These are phyloP conservation scores for Penicillium maclennaniae DNA, from an alignment of 495 filamentous ascomycete genomes.

Conservation along the genomic window DNA sequence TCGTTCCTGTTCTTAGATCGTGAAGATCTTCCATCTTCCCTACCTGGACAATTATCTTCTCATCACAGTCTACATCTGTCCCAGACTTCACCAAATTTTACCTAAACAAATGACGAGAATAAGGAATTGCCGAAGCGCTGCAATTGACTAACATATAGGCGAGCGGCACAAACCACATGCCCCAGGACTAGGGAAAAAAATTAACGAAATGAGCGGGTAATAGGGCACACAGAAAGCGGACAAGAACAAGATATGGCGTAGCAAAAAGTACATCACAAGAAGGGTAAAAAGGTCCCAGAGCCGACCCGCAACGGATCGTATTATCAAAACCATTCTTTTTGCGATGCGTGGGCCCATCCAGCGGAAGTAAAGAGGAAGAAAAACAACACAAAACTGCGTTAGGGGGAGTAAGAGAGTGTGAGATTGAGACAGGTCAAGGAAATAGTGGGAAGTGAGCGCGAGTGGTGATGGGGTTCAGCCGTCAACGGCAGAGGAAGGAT, in stretches of 20 bases:
- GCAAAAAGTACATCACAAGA: conserved; percentile 55
- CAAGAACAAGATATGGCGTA: conserved; percentile 48
- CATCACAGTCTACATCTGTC: not conserved
- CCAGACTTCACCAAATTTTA: not conserved
- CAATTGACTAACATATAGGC: conserved; percentile 32
- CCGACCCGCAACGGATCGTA: conserved; percentile 23
- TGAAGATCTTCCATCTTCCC: not conserved
- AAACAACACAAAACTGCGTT: conserved; percentile 19
- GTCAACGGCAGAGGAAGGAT: conserved; percentile 20
- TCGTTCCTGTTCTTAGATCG: not conserved
- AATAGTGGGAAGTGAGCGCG: conserved; percentile 17
- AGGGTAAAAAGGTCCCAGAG: conserved; percentile 39
- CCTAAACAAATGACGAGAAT: not conserved
- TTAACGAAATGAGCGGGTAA: conserved; percentile 28
- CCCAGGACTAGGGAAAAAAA: conserved; percentile 14
- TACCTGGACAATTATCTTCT: too few species aligned
- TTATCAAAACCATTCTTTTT: conserved; percentile 34
- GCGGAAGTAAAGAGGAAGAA: conserved; percentile 21
- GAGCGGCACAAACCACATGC: conserved; percentile 18
- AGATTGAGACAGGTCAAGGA: conserved; percentile 30
- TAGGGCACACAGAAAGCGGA: conserved; percentile 39
- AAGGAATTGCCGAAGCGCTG: conserved; percentile 30
- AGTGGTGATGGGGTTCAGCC: conserved; percentile 33
- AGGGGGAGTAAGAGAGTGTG: conserved; percentile 36
- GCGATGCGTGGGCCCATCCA: conserved; percentile 31